Evolutionary conservation across 2,329 filamentous ascomycete genomes (phyloP).

Genomic region (Pseudocercospora vitis): DNA sequence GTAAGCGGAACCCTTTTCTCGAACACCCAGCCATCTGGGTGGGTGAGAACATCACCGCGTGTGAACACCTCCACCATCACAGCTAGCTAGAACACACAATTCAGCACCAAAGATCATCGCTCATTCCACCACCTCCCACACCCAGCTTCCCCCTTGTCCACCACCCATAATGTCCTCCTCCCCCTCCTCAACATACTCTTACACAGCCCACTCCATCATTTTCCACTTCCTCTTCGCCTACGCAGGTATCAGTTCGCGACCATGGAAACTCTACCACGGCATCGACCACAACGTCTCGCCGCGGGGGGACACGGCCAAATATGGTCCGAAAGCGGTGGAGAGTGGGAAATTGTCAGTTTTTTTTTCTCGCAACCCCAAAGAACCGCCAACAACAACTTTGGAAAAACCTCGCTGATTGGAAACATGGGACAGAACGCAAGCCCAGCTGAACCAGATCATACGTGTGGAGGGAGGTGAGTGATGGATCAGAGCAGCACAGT

Average conservation of each 20-base stretch:
- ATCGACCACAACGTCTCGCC: constrained; percentile 52
- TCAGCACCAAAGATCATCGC: constrained; percentile 5
- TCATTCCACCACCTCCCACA: background rate
- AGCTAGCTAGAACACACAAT: background rate
- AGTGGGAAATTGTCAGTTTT: constrained; percentile 23
- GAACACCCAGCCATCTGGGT: too few species aligned
- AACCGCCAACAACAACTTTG: too few species aligned
- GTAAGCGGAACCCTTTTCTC: too few species aligned
- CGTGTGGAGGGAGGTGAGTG: constrained; percentile 41
- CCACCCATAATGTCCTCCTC: background rate
- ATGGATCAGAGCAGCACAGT: background rate
- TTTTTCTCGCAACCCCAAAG: too few species aligned
- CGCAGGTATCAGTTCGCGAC: constrained; percentile 46
- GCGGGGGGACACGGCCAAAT: constrained; percentile 49
- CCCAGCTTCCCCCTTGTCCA: too few species aligned
- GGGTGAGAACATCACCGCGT: too few species aligned
- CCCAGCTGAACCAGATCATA: constrained; percentile 45
- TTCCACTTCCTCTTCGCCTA: constrained; percentile 50
- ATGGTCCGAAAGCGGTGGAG: constrained; percentile 41
- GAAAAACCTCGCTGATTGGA: too few species aligned
- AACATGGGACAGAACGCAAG: constrained; percentile 40
- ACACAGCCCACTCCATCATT: constrained; percentile 38
- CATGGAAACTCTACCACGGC: constrained; percentile 44
- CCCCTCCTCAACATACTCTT: constrained; percentile 24
- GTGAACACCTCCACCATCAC: background rate